A percentile compares a stretch with the other conserved stretches of the same genome.
phyloP scores from a whole-genome alignment of 2,329 filamentous ascomycete genomes.

The Cladosporium sp. region DNA sequence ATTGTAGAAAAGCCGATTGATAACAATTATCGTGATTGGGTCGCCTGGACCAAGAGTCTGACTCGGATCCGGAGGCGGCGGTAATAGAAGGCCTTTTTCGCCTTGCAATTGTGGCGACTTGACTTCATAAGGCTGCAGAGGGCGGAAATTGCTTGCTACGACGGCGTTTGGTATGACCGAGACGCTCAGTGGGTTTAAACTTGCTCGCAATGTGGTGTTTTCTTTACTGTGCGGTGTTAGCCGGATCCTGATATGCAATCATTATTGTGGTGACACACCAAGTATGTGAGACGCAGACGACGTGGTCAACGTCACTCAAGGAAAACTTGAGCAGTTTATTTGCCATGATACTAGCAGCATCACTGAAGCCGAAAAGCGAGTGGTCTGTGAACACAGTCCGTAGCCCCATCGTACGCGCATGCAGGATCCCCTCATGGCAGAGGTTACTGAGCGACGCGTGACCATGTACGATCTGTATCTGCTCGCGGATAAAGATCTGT shows the following conservation, averaged over 20 bases:
- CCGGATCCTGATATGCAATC: not conserved
- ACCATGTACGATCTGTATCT: conserved; percentile 97
- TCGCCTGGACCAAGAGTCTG: conserved; percentile 77
- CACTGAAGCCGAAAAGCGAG: conserved; percentile 94
- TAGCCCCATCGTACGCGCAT: conserved; percentile 93
- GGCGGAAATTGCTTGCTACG: conserved; percentile 92
- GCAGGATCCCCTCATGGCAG: conserved; percentile 91
- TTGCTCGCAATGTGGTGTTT: conserved; percentile 92
- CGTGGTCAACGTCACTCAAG: conserved; percentile 94
- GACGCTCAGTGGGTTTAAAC: conserved; percentile 92
- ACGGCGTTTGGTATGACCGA: conserved; percentile 98
- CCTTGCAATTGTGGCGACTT: conserved; percentile 23
- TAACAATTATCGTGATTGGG: conserved; percentile 92
- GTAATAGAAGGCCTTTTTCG: conserved; percentile 39
- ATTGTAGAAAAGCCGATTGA: conserved; percentile 97
- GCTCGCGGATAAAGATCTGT: conserved; percentile 91
- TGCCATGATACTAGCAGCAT: conserved; percentile 90
- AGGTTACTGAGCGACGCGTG: conserved; percentile 91
- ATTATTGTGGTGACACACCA: conserved; percentile 59
- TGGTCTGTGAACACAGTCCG: conserved; percentile 97
- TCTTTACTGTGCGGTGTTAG: conserved; percentile 69
- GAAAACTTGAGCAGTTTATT: conserved; percentile 98
- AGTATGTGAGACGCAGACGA: conserved; percentile 97
- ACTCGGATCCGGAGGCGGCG: conserved; percentile 54
- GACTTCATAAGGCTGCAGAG: conserved; percentile 52